Base-by-base conservation (phyloP, 345 rosid species). In the Trapa bicornis region DNA sequence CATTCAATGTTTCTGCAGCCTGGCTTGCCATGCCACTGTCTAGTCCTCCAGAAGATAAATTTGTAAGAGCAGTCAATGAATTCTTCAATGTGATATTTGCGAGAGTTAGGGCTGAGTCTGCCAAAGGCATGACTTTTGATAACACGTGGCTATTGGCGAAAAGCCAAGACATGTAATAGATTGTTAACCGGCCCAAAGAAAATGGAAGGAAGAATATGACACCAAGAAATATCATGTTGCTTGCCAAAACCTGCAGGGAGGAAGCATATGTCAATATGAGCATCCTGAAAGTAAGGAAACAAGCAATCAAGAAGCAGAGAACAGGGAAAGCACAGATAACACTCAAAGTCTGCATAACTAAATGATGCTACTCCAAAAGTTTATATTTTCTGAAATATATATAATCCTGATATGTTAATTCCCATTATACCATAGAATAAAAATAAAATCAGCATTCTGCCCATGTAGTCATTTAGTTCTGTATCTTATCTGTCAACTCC, bases 201-300 rank as follows among this genome's bases (percentile, higher is more conserved):
- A 95, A 95, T 65, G 99, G 99, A 67, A 89, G 82, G 68, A 95
- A 86, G 81, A 95, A 83, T 62, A 95, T 90, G 69, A 88, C 96
- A 15, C 96, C 97, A 43, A 95, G 99, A 89, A 95, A 95, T 80
- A 95, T 95, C 93, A 91, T 89, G 75, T 91, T 95, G 88, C 99
- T 95, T 0, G 96, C 96, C 42, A 95, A 81, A 76, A 95, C 99
- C 99, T 95, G 94, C 72, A 81, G 67, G 69, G 45, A 70, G 69
- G 75, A 74, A 47, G 36, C 39, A 39, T 56, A 53, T 3, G 50
- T 52, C 68, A 65, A 65, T 41, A 52, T 22, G 45, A 58, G 41
- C 65, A 70, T 39, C n/a, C 16, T 16, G 12, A 65, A 29, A 37
- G 32, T 52, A 37, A 7, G 48, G 22, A 41, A 56, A 41, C 33